Evolutionary conservation across 179 eudicot species (phyloP).

Genomic region (Actinidia polygama): DNA sequence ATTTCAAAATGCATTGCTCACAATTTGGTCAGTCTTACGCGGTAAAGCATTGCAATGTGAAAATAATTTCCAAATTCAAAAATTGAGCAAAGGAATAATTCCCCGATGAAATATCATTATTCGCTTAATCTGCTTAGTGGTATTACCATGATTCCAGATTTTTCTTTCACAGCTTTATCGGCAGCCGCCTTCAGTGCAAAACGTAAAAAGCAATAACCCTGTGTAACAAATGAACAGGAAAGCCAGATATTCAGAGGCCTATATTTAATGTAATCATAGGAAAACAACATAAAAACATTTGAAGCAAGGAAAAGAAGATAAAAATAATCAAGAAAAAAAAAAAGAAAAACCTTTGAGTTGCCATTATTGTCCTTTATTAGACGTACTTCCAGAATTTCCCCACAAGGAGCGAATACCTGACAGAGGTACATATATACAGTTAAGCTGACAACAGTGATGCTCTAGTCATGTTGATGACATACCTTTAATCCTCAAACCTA

Average conservation of each 20-base stretch:
- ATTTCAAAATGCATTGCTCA: background rate
- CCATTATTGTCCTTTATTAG: slow-evolving; percentile 63
- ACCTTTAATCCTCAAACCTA: background rate
- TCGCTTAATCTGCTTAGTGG: background rate
- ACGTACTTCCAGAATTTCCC: slow-evolving; percentile 61
- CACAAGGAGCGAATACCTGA: slow-evolving; percentile 66
- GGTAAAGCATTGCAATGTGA: background rate
- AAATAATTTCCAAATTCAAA: background rate
- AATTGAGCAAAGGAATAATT: background rate
- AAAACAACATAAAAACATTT: background rate
- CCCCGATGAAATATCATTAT: background rate
- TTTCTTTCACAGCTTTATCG: slow-evolving; percentile 62
- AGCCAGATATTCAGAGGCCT: background rate
- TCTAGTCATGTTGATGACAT: background rate
- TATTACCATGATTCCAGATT: slow-evolving; percentile 56
- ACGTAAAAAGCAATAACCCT: slow-evolving; percentile 74
- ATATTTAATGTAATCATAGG: background rate
- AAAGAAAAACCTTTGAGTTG: slow-evolving; percentile 45
- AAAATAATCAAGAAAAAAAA: background rate
- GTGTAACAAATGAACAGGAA: slow-evolving; percentile 15
- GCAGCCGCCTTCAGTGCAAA: slow-evolving; percentile 66
- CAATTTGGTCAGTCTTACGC: background rate
- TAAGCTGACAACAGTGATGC: background rate
- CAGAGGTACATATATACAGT: background rate
- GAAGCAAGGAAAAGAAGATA: slow-evolving; percentile 9